Conservation (phyloP, 805 yeast genomes). For the Spathaspora girioi region DNA sequence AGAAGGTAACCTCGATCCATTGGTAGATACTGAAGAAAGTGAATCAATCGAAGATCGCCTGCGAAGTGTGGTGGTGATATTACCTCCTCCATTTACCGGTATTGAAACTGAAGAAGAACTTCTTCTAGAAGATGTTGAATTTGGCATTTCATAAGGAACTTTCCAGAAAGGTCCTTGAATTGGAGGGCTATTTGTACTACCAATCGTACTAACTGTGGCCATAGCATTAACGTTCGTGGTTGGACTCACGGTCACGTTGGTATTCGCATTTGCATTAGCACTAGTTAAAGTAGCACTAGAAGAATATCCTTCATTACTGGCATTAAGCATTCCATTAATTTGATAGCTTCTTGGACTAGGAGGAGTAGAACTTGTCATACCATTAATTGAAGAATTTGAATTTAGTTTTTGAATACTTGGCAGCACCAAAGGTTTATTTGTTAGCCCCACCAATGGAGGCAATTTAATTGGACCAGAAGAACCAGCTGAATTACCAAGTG, state of each 20-base stretch:
- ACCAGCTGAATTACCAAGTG: slow-evolving; percentile 7
- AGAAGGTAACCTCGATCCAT: slow-evolving; percentile 30
- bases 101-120: slow-evolving; percentile 3
- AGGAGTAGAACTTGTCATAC: slow-evolving; percentile 8
- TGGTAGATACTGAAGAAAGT: slow-evolving; percentile 44
- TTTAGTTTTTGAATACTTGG: slow-evolving; percentile 5
- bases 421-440: slow-evolving; percentile 9
- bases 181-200: slow-evolving; percentile 20
- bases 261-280: slow-evolving; percentile 1
- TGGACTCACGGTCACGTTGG: neutral
- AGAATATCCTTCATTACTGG: neutral
- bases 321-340: slow-evolving; percentile 4
- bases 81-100: neutral
- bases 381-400: neutral
- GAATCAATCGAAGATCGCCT: slow-evolving; percentile 49
- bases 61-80: slow-evolving; percentile 10
- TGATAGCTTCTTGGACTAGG: slow-evolving; percentile 14
- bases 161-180: slow-evolving; percentile 55
- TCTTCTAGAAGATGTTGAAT: slow-evolving; percentile 7
- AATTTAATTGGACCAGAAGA: slow-evolving; percentile 20
- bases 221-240: neutral
- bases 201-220: neutral
- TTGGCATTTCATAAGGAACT: slow-evolving; percentile 57
- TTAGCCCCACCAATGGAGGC: slow-evolving; percentile 25
- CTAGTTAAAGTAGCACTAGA: slow-evolving; percentile 3